Base-by-base conservation (phyloP, 1,139 yeast genomes). In the Candida tropicalis region DNA sequence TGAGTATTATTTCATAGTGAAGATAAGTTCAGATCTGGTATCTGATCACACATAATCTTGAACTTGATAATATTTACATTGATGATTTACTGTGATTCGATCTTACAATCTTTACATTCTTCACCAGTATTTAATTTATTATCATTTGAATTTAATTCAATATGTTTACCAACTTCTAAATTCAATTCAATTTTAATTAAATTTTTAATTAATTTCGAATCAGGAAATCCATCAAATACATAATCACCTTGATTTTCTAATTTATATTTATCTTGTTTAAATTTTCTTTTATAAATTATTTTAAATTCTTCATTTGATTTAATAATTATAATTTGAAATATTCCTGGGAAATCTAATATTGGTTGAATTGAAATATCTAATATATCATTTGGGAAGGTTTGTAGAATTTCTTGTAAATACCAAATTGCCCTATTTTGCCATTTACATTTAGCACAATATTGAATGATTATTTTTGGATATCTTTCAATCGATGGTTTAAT, bases 361-460 rank as follows among this genome's bases (percentile, higher is more conserved):
- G 79, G 78, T 41, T 66, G 70, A 18, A 73, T 55, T 4, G 75
- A 58, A 4, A 73, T 58, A 32, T 72, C 77, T 13, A 62, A 52
- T n/a, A 71, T 58, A 13, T 60, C 60, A 6, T 65, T 69, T 33
- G 67, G 68, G 50, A 73, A 73, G 0, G 79, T 73, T 55, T 70
- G 75, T 4, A 73, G 54, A 1, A 73, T 52, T 48, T 73, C 79
- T 46, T 69, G 76, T 26, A 69, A 45, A 47, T 73, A 73, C 79
- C 79, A 73, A 2, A 72, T 60, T 3, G 77, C 79, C 9, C 79
- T 56, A 47, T 70, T 68, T 42, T 72, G 77, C 79, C 79, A 73
- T 51, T 73, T 73, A 54, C 79, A 73, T 49, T 64, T 64, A 44
- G 69, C 63, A 43, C 79, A 73, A 52, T 65, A 73, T 47, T 66